A percentile compares a stretch with the other conserved stretches of the same genome.
These are phyloP conservation scores for Fonsecaea pugnacius DNA, from an alignment of 2,329 filamentous ascomycete species.

Conservation along the genomic window DNA sequence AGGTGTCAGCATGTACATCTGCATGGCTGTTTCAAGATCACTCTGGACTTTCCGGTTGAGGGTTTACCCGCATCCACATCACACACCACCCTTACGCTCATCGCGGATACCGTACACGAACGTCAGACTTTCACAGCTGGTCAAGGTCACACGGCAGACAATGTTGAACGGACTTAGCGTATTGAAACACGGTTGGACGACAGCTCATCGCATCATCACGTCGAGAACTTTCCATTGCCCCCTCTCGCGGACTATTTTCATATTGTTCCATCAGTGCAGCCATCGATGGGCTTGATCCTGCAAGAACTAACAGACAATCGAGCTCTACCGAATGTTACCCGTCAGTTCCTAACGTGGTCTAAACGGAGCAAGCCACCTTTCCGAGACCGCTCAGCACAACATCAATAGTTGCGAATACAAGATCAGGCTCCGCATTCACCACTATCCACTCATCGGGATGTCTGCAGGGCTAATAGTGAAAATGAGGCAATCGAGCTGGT, in stretches of 20 bases:
- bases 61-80: not conserved
- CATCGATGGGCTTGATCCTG: not conserved
- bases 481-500: not conserved
- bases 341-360: not conserved
- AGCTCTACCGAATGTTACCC: not conserved
- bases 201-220: not conserved
- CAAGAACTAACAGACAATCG: not conserved
- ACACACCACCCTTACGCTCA: not conserved
- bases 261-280: not conserved
- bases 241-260: not conserved
- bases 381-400: not conserved
- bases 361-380: not conserved
- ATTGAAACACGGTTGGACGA: not conserved
- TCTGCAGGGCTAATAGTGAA: not conserved
- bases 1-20: not conserved
- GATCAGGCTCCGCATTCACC: not conserved
- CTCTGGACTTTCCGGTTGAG: not conserved
- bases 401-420: not conserved
- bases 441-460: not conserved
- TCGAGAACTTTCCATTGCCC: not conserved
- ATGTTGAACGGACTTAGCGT: not conserved
- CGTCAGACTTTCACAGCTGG: not conserved
- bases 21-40: not conserved
- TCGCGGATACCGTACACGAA: not conserved
- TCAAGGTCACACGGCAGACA: not conserved